phyloP scores from a whole-genome alignment of 139 green algal species.

The Chlamydomonas schloesseri region DNA sequence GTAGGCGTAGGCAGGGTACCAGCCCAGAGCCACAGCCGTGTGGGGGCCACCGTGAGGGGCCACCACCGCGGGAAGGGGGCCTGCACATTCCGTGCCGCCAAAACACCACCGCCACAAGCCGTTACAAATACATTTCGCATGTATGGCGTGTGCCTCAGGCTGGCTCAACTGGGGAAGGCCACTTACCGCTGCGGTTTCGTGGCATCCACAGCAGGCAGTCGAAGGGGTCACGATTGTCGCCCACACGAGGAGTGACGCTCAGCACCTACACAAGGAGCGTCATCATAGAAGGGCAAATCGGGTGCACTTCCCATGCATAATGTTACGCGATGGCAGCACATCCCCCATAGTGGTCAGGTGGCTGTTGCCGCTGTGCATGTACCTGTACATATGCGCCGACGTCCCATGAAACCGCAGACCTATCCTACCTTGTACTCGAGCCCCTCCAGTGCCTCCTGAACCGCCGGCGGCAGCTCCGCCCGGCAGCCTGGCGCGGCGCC shows the following conservation, averaged over 20 bases:
- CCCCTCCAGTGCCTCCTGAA: neutral
- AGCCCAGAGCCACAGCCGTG: constrained; percentile 75
- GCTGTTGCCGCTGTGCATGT: too few relatives aligned
- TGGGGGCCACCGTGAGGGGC: constrained; percentile 92
- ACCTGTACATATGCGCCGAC: too few relatives aligned
- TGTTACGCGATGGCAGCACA: too few relatives aligned
- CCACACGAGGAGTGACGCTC: neutral
- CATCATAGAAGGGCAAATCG: too few relatives aligned
- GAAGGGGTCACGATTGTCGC: neutral
- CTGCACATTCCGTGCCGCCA: too few relatives aligned
- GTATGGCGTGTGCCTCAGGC: too few relatives aligned
- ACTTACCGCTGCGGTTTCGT: neutral
- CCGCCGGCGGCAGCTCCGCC: neutral
- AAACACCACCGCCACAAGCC: too few relatives aligned
- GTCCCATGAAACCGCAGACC: too few relatives aligned
- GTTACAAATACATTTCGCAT: too few relatives aligned
- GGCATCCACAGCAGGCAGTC: constrained; percentile 32
- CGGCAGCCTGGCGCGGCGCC: neutral
- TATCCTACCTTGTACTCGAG: constrained; percentile 31
- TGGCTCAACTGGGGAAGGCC: too few relatives aligned
- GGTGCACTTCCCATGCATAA: too few relatives aligned
- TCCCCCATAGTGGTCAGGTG: too few relatives aligned
- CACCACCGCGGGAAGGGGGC: constrained; percentile 76
- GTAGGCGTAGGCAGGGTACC: constrained; percentile 75
- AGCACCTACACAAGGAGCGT: constrained; percentile 15